Percentiles rank a stretch among this genome's conserved stretches.
phyloP scores from a whole-genome alignment of 257 asterid species.

The Jacaranda mimosifolia region DNA sequence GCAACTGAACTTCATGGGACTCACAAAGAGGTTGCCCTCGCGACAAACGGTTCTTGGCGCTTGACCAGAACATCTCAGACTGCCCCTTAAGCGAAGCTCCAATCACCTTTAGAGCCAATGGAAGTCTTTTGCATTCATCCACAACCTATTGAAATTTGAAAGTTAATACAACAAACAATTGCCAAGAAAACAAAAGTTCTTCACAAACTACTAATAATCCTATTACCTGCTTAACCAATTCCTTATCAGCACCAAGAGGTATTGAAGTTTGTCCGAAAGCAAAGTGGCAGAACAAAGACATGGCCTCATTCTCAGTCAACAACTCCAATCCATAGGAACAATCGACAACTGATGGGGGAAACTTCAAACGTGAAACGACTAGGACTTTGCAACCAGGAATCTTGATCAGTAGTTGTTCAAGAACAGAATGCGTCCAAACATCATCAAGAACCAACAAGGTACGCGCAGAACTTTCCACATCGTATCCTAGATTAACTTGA shows the following conservation, averaged over 20 bases:
- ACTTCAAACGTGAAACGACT: constrained; percentile 79
- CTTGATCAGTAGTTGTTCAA: constrained; percentile 63
- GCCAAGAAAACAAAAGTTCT: background rate
- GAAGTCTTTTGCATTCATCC: constrained; percentile 90
- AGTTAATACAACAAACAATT: constrained; percentile 18
- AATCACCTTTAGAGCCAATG: constrained; percentile 88
- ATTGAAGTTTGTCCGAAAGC: constrained; percentile 77
- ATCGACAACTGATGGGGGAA: constrained; percentile 66
- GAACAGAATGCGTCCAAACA: constrained; percentile 83
- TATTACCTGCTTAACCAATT: constrained; percentile 75
- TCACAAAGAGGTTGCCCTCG: constrained; percentile 78
- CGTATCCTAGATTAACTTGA: constrained; percentile 40
- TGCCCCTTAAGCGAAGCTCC: constrained; percentile 88
- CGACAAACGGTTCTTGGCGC: constrained; percentile 78
- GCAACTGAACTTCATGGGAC: constrained; percentile 80
- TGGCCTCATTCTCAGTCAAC: constrained; percentile 79
- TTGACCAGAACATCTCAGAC: constrained; percentile 80
- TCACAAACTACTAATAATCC: background rate
- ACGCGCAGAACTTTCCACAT: constrained; percentile 39
- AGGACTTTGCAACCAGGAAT: constrained; percentile 82
- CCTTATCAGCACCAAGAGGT: constrained; percentile 58
- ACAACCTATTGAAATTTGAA: constrained; percentile 56
- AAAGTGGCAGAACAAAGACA: constrained; percentile 75
- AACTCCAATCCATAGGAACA: constrained; percentile 73
- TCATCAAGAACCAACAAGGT: constrained; percentile 80